Conservation (phyloP, 2,329 filamentous ascomycete genomes). For the Tolypocladium sp. region DNA sequence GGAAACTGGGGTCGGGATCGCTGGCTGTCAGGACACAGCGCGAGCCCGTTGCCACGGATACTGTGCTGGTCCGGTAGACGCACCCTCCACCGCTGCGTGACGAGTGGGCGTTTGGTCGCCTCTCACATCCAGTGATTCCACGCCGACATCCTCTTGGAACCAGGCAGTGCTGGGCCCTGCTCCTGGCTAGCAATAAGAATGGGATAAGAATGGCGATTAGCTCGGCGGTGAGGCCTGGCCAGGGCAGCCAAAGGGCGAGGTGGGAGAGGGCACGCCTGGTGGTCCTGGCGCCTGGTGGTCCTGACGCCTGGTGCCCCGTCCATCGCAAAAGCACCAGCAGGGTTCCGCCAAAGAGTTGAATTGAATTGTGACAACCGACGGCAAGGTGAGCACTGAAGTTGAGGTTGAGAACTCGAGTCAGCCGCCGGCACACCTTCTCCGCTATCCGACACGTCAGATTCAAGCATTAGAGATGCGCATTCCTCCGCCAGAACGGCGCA, state of each 20-base stretch:
- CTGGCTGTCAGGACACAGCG: not conserved
- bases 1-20: not conserved
- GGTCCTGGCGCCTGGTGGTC: not conserved
- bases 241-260: not conserved
- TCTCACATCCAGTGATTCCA: not conserved
- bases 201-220: not conserved
- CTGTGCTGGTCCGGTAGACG: not conserved
- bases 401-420: not conserved
- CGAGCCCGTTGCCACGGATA: not conserved
- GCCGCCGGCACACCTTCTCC: not conserved
- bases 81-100: not conserved
- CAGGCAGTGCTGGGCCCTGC: too few relatives aligned
- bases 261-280: not conserved
- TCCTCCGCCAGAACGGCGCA: not conserved
- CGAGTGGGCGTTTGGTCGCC: not conserved
- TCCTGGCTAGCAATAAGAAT: not conserved
- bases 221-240: not conserved
- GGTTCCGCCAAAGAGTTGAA: not conserved
- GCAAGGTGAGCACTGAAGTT: not conserved
- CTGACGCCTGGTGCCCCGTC: not conserved
- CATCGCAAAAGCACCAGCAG: not conserved
- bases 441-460: not conserved
- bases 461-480: not conserved
- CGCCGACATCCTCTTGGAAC: too few relatives aligned
- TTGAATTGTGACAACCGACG: not conserved